phyloP scores from a whole-genome alignment of 1,139 yeast genomes.

The Yamadazyma dushanensis region DNA sequence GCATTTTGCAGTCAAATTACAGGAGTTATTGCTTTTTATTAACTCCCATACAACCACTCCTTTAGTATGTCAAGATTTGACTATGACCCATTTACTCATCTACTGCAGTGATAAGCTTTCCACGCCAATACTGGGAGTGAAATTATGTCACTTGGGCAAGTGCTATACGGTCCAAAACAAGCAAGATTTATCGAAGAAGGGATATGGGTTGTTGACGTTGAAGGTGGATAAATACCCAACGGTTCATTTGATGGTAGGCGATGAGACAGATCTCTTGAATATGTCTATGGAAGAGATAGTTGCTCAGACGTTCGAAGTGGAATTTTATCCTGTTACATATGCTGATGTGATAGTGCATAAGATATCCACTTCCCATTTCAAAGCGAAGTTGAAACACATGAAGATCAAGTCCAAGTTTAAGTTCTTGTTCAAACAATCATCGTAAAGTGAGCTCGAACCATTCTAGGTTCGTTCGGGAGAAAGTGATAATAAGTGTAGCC shows the following conservation, averaged over 20 bases:
- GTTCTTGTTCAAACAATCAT: constrained; percentile 1
- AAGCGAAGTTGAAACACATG: constrained; percentile 2
- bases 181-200: constrained; percentile 9
- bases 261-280: background rate
- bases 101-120: constrained; percentile 16
- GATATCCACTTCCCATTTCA: constrained; percentile 2
- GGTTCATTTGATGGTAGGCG: constrained; percentile 10
- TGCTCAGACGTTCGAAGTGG: constrained; percentile 7
- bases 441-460: no score
- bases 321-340: constrained; percentile 13
- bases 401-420: constrained; percentile 5
- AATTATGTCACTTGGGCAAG: constrained; percentile 22
- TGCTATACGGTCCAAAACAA: constrained; percentile 14
- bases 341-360: constrained; percentile 15
- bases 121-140: constrained; percentile 15
- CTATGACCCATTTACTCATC: constrained; percentile 22
- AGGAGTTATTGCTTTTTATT: constrained; percentile 7
- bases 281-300: constrained; percentile 1
- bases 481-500: no score
- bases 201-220: background rate
- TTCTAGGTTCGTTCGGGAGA: no score
- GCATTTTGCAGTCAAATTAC: constrained; percentile 2
- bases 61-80: constrained; percentile 10
- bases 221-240: constrained; percentile 15
- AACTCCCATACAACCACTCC: background rate